Evolutionary conservation across 176 grass and related monocot species (phyloP), one percentile per base, ranked within the genome.

Genomic region (Raddia distichophylla): DNA sequence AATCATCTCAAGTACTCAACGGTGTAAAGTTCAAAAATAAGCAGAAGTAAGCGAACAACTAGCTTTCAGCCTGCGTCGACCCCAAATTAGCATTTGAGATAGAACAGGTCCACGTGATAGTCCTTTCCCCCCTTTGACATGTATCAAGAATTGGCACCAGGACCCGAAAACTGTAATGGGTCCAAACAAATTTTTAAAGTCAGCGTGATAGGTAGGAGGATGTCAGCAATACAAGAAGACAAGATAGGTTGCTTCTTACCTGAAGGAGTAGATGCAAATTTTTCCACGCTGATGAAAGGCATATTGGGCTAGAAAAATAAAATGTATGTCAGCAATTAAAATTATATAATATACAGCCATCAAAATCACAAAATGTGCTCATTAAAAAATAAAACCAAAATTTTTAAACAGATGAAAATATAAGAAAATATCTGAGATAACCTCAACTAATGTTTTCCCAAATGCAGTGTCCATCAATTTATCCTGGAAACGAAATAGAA

Each of bases 381-480:
- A 12, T 61, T 4, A 85, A 72, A 82, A 71, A 67, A 14, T 35
- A 49, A 77, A 69, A 53, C 47, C 67, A 72, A 60, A 33, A 10
- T 7, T 80, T 62, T 14, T 74, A 46, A 67, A 78, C 16, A 50
- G 51, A 75, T n/a, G 6, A 48, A 75, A 65, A 49, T 17, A 88
- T 16, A 83, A 85, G 32, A 69, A 17, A 35, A 66, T 65, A 75
- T 11, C 22, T 42, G 49, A 18, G 63, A 79, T 76, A 80, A 99
- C 96, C 96, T 99, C 91, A 87, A 99, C 93, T 70, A 99, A 60
- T 82, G 93, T 99, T 67, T 99, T 91, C 76, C 91, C 93, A 84
- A 99, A 93, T 90, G 96, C 93, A 80, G 88, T 80, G 86, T 95
- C 93, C 82, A 95, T 87, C 82, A 99, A 82, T 67, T 94, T 93